phyloP scores from a whole-genome alignment of 345 rosid genomes.

The Populus nigra region DNA sequence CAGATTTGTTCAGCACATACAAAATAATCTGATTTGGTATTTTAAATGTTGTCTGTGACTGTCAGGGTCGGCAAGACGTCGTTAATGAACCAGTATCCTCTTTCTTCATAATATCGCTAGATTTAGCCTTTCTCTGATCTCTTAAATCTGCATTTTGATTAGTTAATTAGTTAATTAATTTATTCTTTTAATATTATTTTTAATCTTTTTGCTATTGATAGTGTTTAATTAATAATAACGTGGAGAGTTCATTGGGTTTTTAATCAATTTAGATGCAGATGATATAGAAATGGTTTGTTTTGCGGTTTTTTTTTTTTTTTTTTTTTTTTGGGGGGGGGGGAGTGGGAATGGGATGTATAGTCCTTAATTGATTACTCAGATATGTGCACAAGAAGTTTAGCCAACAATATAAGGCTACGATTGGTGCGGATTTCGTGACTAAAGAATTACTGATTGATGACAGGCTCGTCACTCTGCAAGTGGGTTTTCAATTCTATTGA shows the following conservation, averaged over 20 bases:
- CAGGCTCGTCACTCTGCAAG: conserved; percentile 89
- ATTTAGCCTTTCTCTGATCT: not conserved
- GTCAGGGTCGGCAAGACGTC: conserved; percentile 98
- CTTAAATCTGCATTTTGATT: not conserved
- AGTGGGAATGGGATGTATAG: not conserved
- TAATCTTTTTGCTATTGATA: not conserved
- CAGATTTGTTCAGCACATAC: not conserved
- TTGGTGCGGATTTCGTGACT: conserved; percentile 98
- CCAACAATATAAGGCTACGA: conserved; percentile 95
- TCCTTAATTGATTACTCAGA: conserved; percentile 22
- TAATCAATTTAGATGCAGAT: not conserved
- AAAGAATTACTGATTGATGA: conserved; percentile 94
- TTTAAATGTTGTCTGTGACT: conserved; percentile 18
- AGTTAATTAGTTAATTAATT: not conserved
- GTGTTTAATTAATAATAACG: too few species aligned
- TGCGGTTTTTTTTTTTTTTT: not conserved
- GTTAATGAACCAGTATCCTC: conserved; percentile 98
- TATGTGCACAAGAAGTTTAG: conserved; percentile 88
- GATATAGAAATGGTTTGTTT: not conserved
- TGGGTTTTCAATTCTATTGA: conserved; percentile 22
- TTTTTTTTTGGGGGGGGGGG: not conserved
- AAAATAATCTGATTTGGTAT: not conserved
- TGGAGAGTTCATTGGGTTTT: not conserved
- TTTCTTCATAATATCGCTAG: not conserved
- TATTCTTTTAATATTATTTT: not conserved